Percentiles rank a stretch among this genome's conserved stretches.
These are phyloP conservation scores for Logfia minima DNA, from an alignment of 129 eudicot species.

Conservation along the genomic window DNA sequence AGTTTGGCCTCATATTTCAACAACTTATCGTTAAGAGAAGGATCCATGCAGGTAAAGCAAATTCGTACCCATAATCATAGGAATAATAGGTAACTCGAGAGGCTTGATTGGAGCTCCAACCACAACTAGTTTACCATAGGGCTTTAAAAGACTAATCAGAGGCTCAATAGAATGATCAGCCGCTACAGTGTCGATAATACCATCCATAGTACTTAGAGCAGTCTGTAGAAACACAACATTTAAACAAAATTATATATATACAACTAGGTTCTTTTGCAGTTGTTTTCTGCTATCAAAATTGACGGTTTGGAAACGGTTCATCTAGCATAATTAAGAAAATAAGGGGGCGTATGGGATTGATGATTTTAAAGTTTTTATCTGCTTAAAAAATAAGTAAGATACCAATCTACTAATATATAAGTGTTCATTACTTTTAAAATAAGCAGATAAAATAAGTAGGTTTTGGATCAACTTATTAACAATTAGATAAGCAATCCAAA, in stretches of 20 bases:
- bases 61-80: constrained; percentile 35
- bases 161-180: constrained; percentile 37
- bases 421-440: no score
- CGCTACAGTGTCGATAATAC: constrained; percentile 40
- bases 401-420: no score
- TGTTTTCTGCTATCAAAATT: no score
- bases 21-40: background rate
- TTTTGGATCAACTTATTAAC: no score
- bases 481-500: no score
- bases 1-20: background rate
- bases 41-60: background rate
- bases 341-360: no score
- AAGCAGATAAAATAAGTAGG: no score
- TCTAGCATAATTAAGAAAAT: background rate
- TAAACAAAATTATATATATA: background rate
- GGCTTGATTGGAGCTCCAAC: constrained; percentile 41
- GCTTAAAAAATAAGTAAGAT: no score
- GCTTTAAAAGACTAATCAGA: constrained; percentile 32
- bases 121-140: constrained; percentile 35
- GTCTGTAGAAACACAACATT: background rate
- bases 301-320: background rate
- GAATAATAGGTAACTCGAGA: constrained; percentile 34
- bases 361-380: no score
- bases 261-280: no score
- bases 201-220: constrained; percentile 23